These are phyloP conservation scores for Hordeum vulgare DNA, from an alignment of 176 grass and related monocot genomes.

Conservation along the genomic window DNA sequence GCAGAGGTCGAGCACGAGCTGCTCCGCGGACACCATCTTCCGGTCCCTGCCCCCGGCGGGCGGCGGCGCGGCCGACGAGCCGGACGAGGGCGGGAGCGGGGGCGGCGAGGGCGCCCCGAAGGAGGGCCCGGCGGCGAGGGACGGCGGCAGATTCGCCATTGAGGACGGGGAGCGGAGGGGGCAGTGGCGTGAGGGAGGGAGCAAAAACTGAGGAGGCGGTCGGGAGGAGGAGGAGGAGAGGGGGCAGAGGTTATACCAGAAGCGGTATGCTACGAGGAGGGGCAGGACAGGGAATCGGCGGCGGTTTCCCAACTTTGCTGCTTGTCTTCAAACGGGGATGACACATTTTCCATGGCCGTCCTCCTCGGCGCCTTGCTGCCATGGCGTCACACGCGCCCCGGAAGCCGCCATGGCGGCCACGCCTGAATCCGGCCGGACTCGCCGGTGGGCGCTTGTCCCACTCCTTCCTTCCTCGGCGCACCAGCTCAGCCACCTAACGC, in stretches of 20 bases:
- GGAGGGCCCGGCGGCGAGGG: conserved; percentile 42
- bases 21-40: conserved; percentile 62
- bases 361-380: too few relatives aligned
- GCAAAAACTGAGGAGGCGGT: background rate
- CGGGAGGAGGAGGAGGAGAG: too few relatives aligned
- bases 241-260: background rate
- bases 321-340: too few relatives aligned
- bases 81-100: background rate
- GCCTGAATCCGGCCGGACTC: too few relatives aligned
- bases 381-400: too few relatives aligned
- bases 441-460: too few relatives aligned
- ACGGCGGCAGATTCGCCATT: conserved; percentile 65
- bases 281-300: background rate
- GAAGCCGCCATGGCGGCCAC: too few relatives aligned
- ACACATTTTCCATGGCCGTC: too few relatives aligned
- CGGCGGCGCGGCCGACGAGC: background rate
- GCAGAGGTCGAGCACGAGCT: conserved; percentile 81
- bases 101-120: conserved; percentile 18
- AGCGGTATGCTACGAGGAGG: background rate
- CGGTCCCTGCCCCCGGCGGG: conserved; percentile 32
- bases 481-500: too few relatives aligned
- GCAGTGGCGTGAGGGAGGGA: background rate
- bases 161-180: background rate
- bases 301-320: background rate
- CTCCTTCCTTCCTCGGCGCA: too few relatives aligned